Evolutionary conservation across 2,329 filamentous ascomycete genomes (phyloP), one percentile per base, ranked within the genome.

Genomic region (Paraphoma chrysanthemicola): DNA sequence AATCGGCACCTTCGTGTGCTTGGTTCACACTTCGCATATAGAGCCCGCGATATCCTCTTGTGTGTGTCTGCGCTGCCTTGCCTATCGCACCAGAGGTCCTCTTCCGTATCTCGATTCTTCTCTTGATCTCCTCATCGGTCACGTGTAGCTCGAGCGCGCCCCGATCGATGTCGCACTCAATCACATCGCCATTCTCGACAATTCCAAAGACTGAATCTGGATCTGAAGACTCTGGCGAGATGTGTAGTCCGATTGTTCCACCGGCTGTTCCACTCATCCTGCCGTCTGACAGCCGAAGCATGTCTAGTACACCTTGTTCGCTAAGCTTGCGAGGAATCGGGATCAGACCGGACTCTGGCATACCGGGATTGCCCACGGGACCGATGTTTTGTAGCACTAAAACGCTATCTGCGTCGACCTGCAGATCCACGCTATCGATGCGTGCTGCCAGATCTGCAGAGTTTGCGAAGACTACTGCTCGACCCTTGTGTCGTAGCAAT

Each of bases 301-400:
- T 85, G 62, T 85, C 82, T 28, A 73, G 77, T 1, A 85, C 80
- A 0, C 83, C 83, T 52, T 77, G 67, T 1, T 67, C 68, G 6
- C 73, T 79, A 2, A 85, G 70, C 55, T 84, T 85, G 12, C 97
- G 85, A 1, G 93, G 92, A 6, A 96, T 86, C 67, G 96, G 95
- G 52, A 83, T 90, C 51, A 97, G 81, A 4, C 90, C 91, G 1
- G 93, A 93, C 79, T 97, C 93, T 1, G 93, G 93, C 93, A 97
- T 97, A 43, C 93, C 93, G 0, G 93, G 93, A 0, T 93, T 93
- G 56, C 93, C 93, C 72, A 90, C 91, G 7, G 93, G 93, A 0
- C 93, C 93, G 75, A 97, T 93, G 73, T 96, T 96, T 16, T 93
- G 88, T 51, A 97, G 91, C 38, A 97, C 87, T 39, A 97, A 80